These are phyloP conservation scores for Sporisorium graminicola DNA, from an alignment of 1,284 basidiomycete genomes.

Conservation along the genomic window DNA sequence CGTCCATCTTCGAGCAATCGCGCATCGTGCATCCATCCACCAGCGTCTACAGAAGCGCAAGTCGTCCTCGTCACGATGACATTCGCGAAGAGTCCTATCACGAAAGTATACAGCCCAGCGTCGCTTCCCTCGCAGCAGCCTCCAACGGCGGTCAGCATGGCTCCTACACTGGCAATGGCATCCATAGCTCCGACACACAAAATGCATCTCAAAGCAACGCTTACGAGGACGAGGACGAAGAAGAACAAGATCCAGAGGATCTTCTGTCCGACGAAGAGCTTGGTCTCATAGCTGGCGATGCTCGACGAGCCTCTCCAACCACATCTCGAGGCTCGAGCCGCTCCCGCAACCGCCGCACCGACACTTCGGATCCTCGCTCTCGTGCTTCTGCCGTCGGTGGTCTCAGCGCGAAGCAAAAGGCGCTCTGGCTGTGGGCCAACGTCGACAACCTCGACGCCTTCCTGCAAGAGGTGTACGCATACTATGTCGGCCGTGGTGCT, in stretches of 20 bases:
- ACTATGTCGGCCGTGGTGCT: constrained; percentile 95
- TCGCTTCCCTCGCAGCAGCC: constrained; percentile 9
- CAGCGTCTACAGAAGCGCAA: constrained; percentile 18
- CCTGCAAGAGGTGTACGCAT: constrained; percentile 92
- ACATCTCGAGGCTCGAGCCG: constrained; percentile 22
- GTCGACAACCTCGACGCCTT: constrained; percentile 95
- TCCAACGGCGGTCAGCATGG: not conserved
- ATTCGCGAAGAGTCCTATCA: constrained; percentile 41
- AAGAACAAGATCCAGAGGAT: constrained; percentile 39
- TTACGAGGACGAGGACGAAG: constrained; percentile 26
- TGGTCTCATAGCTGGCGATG: constrained; percentile 26
- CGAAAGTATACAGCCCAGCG: constrained; percentile 13
- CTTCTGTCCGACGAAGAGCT: constrained; percentile 47
- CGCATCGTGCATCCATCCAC: constrained; percentile 52
- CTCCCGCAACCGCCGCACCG: constrained; percentile 17
- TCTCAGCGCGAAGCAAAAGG: constrained; percentile 70
- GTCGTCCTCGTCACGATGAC: constrained; percentile 27
- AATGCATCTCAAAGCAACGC: not conserved
- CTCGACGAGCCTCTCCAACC: constrained; percentile 4
- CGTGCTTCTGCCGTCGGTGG: constrained; percentile 40
- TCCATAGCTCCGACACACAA: not conserved
- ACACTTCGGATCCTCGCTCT: constrained; percentile 26
- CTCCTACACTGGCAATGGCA: constrained; percentile 2
- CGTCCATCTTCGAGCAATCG: constrained; percentile 52
- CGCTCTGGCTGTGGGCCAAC: constrained; percentile 98